These are phyloP conservation scores for Punica granatum DNA, from an alignment of 345 rosid species.

Conservation along the genomic window DNA sequence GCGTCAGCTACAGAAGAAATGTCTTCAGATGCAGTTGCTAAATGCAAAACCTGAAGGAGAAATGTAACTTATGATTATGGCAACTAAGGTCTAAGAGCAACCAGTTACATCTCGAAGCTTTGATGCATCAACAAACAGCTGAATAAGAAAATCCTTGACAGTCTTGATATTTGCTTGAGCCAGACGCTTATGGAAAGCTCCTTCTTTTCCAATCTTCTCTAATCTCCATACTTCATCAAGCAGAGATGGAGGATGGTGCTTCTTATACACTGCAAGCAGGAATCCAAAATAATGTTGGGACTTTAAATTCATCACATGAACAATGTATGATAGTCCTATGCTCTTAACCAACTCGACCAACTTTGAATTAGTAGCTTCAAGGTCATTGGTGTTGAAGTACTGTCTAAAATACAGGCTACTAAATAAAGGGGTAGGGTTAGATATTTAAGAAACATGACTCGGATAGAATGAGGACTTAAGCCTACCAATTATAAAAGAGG, in stretches of 20 bases:
- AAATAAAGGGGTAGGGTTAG: background rate
- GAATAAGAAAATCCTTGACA: constrained; percentile 78
- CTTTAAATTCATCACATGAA: background rate
- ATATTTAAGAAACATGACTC: background rate
- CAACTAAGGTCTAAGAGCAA: constrained; percentile 9
- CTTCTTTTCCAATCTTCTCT: constrained; percentile 98
- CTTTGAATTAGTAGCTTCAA: background rate
- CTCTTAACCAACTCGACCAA: background rate
- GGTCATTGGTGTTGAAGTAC: background rate
- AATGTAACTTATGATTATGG: background rate
- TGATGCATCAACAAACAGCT: constrained; percentile 50
- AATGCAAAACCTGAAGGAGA: background rate
- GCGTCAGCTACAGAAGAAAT: background rate
- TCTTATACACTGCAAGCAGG: constrained; percentile 74
- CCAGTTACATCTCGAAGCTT: constrained; percentile 69
- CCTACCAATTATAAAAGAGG: background rate
- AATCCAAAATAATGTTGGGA: background rate
- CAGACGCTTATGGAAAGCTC: constrained; percentile 91
- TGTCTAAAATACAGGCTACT: background rate
- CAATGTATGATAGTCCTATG: background rate
- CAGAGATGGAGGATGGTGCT: constrained; percentile 87
- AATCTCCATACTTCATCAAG: constrained; percentile 92
- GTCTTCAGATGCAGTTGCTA: background rate
- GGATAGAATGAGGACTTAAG: background rate
- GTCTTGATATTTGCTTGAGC: constrained; percentile 54